Evolutionary conservation across 2,329 filamentous ascomycete genomes (phyloP).

Genomic region (Lachnellula suecica): DNA sequence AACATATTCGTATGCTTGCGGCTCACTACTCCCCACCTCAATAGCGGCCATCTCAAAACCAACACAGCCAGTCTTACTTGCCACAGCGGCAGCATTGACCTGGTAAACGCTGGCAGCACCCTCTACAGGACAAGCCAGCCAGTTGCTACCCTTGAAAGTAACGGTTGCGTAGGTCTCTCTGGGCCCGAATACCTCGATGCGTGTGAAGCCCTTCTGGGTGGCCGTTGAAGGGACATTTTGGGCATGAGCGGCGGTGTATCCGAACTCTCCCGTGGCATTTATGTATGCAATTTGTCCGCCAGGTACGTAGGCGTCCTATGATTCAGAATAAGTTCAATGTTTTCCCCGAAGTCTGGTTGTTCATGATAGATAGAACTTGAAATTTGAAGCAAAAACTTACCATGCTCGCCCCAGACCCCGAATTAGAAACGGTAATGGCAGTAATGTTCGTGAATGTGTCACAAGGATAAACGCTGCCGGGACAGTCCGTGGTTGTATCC

Average conservation of each 20-base stretch:
- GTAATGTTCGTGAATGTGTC: background rate
- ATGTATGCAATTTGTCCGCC: background rate
- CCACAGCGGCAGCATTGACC: background rate
- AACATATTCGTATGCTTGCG: background rate
- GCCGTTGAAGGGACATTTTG: background rate
- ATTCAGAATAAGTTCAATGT: too few relatives aligned
- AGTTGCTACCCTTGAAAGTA: background rate
- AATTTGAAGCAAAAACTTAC: too few relatives aligned
- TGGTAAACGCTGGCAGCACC: background rate
- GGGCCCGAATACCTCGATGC: background rate
- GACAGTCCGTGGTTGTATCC: background rate
- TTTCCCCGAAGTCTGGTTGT: too few relatives aligned
- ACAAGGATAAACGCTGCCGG: background rate
- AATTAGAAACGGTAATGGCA: background rate
- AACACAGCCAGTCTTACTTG: background rate
- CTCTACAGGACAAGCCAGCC: background rate
- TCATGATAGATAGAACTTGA: too few relatives aligned
- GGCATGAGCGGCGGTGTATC: background rate
- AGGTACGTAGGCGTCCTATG: background rate
- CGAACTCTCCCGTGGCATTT: background rate
- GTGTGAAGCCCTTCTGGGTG: background rate
- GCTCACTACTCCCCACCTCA: background rate
- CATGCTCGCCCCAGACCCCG: background rate
- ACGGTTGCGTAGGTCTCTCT: background rate
- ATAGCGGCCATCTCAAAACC: background rate